Percentiles rank a stretch among this genome's conserved stretches.
Evolutionary conservation across 2,329 filamentous ascomycete species (phyloP).

Genomic region (Sclerotinia spermophila): DNA sequence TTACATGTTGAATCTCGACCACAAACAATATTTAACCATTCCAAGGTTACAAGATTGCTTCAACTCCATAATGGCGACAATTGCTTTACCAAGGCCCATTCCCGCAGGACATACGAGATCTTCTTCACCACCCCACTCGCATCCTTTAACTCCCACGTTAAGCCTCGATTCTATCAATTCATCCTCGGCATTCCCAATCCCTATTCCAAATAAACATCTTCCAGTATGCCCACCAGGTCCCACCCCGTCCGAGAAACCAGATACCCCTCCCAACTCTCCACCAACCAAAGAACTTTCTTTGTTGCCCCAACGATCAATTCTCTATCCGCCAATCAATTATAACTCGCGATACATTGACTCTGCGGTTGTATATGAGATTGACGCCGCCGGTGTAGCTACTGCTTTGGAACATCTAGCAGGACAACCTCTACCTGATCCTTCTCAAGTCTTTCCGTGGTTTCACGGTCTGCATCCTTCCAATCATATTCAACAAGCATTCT

Average conservation of each 20-base stretch:
- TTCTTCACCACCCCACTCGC: conserved; percentile 47
- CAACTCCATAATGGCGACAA: conserved; percentile 34
- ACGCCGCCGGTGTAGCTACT: conserved; percentile 61
- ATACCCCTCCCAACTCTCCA: conserved; percentile 64
- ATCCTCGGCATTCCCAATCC: conserved; percentile 51
- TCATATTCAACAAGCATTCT: conserved; percentile 84
- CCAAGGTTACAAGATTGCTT: conserved; percentile 16
- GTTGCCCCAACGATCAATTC: conserved; percentile 61
- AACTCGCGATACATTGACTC: conserved; percentile 48
- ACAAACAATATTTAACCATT: neutral
- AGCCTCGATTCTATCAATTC: conserved; percentile 50
- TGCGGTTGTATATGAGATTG: conserved; percentile 67
- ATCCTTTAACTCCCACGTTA: conserved; percentile 53
- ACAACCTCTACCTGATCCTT: conserved; percentile 78
- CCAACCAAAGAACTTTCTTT: conserved; percentile 52
- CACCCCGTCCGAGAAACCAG: conserved; percentile 50
- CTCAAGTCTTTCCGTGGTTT: conserved; percentile 92
- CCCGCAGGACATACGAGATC: conserved; percentile 30
- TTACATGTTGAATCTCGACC: conserved; percentile 12
- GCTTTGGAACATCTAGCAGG: conserved; percentile 73
- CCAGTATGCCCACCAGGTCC: conserved; percentile 85
- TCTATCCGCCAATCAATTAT: conserved; percentile 69
- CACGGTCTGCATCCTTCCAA: conserved; percentile 90
- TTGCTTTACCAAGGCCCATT: conserved; percentile 36
- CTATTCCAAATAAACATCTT: conserved; percentile 84